Conservation (phyloP, 2,329 filamentous ascomycete genomes). For the Orbilia blumenaviensis region DNA sequence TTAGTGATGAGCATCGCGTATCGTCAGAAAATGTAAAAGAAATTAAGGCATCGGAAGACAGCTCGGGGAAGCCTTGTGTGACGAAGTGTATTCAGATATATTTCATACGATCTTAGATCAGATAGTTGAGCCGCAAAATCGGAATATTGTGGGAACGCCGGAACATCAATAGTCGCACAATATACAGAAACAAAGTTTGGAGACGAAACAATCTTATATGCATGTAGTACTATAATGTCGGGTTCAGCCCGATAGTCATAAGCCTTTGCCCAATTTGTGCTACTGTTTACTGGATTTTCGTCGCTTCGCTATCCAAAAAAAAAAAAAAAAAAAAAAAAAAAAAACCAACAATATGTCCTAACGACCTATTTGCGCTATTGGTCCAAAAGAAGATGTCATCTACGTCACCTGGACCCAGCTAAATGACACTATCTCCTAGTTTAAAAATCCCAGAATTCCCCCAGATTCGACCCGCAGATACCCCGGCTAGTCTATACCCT, state of each 20-base stretch:
- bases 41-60: constrained; percentile 8
- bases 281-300: not conserved
- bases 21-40: not conserved
- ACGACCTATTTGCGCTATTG: not conserved
- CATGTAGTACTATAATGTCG: too few species aligned
- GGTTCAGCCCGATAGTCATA: constrained; percentile 11
- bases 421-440: not conserved
- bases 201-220: not conserved
- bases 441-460: constrained; percentile 31
- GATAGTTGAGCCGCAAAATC: constrained; percentile 1
- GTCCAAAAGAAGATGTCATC: not conserved
- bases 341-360: constrained; percentile 2
- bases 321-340: too few species aligned
- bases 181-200: not conserved
- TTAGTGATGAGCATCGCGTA: not conserved
- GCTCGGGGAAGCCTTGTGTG: constrained; percentile 10
- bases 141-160: constrained; percentile 8
- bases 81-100: not conserved
- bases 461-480: constrained; percentile 21
- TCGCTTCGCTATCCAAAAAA: not conserved
- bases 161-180: not conserved
- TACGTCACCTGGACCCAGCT: not conserved
- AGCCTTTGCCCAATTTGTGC: not conserved
- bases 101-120: not conserved
- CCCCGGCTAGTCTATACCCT: constrained; percentile 1